These are phyloP conservation scores for Globisporangium uncinulatum DNA, from an alignment of 352 stramenopile genomes.

Conservation along the genomic window DNA sequence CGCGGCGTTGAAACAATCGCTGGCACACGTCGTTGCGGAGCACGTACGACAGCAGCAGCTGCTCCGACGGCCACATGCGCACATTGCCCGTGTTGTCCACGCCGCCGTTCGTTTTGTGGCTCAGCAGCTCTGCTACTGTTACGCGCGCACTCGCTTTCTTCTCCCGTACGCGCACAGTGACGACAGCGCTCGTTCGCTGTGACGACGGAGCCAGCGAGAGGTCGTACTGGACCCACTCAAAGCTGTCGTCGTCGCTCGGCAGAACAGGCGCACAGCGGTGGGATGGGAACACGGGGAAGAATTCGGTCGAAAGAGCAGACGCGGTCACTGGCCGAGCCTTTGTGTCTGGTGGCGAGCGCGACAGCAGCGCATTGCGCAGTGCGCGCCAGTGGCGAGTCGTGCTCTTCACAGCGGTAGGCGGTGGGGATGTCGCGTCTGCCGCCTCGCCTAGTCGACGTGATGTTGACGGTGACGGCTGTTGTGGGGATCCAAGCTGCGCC, in stretches of 20 bases:
- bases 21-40: slow-evolving; percentile 34
- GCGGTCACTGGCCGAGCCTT: slow-evolving; percentile 20
- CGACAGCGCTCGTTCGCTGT: neutral
- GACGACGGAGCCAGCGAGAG: slow-evolving; percentile 1
- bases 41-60: slow-evolving; percentile 62
- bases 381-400: slow-evolving; percentile 64
- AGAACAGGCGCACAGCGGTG: slow-evolving; percentile 2
- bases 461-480: slow-evolving; percentile 3
- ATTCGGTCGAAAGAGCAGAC: slow-evolving; percentile 54
- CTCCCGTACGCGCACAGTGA: slow-evolving; percentile 49
- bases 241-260: slow-evolving; percentile 19
- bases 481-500: slow-evolving; percentile 7
- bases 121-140: slow-evolving; percentile 58
- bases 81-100: slow-evolving; percentile 89
- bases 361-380: slow-evolving; percentile 54
- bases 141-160: slow-evolving; percentile 56
- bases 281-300: slow-evolving; percentile 46
- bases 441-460: neutral
- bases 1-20: slow-evolving; percentile 14
- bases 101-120: slow-evolving; percentile 67
- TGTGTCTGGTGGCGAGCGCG: slow-evolving; percentile 13
- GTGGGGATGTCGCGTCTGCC: neutral
- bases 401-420: slow-evolving; percentile 15
- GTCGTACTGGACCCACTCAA: slow-evolving; percentile 51
- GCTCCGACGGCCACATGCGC: slow-evolving; percentile 78